These are phyloP conservation scores for Eremomyces bilateralis DNA, from an alignment of 495 filamentous ascomycete species.

Conservation along the genomic window DNA sequence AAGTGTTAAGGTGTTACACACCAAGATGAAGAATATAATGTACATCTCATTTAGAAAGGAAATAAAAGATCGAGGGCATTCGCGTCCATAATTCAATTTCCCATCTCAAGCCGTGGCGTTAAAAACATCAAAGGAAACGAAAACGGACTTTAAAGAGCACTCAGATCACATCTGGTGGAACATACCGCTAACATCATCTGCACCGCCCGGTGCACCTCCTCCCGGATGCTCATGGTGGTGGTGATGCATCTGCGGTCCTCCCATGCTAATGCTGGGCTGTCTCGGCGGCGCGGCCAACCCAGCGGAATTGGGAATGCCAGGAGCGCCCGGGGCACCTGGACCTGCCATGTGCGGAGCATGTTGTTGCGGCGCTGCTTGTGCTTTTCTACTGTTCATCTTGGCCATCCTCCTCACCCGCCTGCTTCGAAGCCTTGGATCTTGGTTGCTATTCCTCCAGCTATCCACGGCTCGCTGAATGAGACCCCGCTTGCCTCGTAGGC, in stretches of 20 bases:
- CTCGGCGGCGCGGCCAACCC: constrained; percentile 12
- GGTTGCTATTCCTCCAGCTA: constrained; percentile 97
- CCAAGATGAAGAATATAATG: constrained; percentile 27
- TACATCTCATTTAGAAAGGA: constrained; percentile 14
- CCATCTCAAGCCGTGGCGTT: no score
- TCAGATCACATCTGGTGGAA: constrained; percentile 26
- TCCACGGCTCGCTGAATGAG: constrained; percentile 94
- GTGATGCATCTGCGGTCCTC: constrained; percentile 36
- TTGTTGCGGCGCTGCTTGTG: constrained; percentile 23
- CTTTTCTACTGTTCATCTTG: constrained; percentile 75
- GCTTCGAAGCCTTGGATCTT: constrained; percentile 76
- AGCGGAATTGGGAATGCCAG: constrained; percentile 14
- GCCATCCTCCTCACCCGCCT: constrained; percentile 82
- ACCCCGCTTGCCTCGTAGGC: constrained; percentile 75
- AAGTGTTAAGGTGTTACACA: constrained; percentile 21
- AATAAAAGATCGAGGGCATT: constrained; percentile 10
- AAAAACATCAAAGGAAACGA: no score
- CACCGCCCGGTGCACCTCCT: constrained; percentile 39
- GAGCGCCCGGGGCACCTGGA: constrained; percentile 26
- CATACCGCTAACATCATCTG: constrained; percentile 89
- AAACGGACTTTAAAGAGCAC: neutral
- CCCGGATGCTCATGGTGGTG: constrained; percentile 67
- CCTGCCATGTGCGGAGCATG: constrained; percentile 27
- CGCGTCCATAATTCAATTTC: no score
- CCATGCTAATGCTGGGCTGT: constrained; percentile 31